Base-by-base conservation (phyloP, 805 yeast species). In the Candida schatavii region DNA sequence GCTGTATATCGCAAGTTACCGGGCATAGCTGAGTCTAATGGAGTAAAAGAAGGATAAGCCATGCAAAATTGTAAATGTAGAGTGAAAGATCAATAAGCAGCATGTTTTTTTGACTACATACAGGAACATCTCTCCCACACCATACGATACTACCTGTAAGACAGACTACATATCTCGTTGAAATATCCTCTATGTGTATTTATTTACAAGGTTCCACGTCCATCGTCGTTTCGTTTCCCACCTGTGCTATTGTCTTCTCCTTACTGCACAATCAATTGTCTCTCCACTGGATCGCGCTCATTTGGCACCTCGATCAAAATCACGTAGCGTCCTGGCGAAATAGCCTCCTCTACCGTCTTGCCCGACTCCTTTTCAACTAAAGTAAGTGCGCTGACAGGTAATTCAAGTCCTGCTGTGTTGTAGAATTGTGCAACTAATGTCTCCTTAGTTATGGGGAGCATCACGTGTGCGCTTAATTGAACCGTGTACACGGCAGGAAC, bases 1-100 rank as follows among this genome's bases (percentile, higher is more conserved):
- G 75, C 74, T 41, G 66, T 64, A 37, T 56, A 68, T 27, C 63
- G 49, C 4, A 68, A 50, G 39, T 57, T 57, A 10, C 52, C 38
- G 13, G 52, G 46, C 56, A 55, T 53, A 2, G n/a, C 25, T 13
- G 32, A 5, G n/a, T 13, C 32, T 10, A 25, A 25, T 25, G n/a
- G 15, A 14, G 15, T 29, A 29, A 29, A 25, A 25, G 28, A 25
- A 25, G 28, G 13, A 25, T 10, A 13, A 10, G 28, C 11, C 9
- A 10, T 25, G 13, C 28, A 25, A 25, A 25, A 10, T 10, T 25
- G 13, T 25, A 9, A 25, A 25, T 9, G 13, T 10, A 25, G 28
- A 13, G 9, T 9, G 9, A 25, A 25, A 13, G 11, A 10, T 9
- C 28, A 25, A 25, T 9, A 25, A 25, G 28, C 9, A 13, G 28